Conservation (phyloP, 2,329 filamentous ascomycete genomes). For the Sarocladium strictum region DNA sequence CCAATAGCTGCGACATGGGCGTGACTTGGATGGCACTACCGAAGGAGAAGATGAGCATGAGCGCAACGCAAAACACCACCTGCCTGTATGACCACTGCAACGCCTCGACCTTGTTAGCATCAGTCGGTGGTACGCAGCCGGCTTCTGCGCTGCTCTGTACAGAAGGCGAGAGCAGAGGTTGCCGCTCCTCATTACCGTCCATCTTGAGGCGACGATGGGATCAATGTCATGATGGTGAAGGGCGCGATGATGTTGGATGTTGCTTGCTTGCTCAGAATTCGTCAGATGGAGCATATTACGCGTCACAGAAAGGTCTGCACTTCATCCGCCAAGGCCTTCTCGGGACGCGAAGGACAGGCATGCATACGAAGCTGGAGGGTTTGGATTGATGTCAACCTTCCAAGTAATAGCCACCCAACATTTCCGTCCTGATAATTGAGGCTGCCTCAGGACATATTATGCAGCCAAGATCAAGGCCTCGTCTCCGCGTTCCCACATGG, state of each 20-base stretch:
- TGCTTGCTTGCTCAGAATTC: neutral
- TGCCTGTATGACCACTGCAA: neutral
- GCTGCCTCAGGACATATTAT: neutral
- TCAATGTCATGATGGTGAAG: neutral
- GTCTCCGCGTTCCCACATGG: neutral
- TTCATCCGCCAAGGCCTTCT: neutral
- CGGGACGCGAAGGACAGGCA: neutral
- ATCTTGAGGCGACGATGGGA: neutral
- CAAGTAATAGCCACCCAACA: neutral
- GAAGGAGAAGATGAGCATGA: neutral
- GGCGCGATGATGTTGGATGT: neutral
- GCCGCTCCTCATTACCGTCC: neutral
- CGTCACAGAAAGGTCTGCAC: no score
- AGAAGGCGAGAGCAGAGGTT: neutral
- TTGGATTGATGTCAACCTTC: neutral
- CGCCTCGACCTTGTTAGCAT: neutral
- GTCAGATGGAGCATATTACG: neutral
- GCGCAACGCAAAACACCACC: neutral
- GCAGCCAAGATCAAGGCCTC: neutral
- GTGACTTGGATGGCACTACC: neutral
- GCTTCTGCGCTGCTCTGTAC: neutral
- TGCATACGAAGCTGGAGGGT: neutral
- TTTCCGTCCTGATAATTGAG: neutral
- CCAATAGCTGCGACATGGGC: neutral
- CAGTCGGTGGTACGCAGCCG: neutral